Base-by-base conservation (phyloP, 2,329 filamentous ascomycete species). In the Neocatenulostroma microsporum region DNA sequence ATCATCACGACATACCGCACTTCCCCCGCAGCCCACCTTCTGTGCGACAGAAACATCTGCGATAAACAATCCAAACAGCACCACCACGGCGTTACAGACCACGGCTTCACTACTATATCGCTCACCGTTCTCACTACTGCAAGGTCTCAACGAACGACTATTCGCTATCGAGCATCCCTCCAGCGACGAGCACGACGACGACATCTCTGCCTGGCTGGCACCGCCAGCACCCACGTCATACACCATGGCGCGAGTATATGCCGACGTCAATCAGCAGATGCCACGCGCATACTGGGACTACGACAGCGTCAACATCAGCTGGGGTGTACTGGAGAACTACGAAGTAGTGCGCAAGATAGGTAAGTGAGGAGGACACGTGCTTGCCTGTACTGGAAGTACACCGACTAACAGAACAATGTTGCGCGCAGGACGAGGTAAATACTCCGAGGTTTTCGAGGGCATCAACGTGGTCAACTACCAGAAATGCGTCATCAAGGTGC, bases 391-490 rank as follows among this genome's bases (percentile, higher is more conserved):
- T 9, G 14, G 27, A 27, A 30, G 35, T n/a, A 15, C 35, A 10
- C 8, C 9, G 33, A 29, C 42, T 42, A 36, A 51, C 37, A 37
- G 20, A 14, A 2, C 10, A 12, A 4, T n/a, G n/a, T 5, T 12
- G 18, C n/a, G n/a, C n/a, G n/a, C 58, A 95, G 88, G 91, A 50
- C 84, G 91, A 43, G 91, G 91, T 59, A 98, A 98, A 66, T 98
- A 98, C 69, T 95, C 88, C 6, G 91, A 98, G 63, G 91, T 98
- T 13, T 98, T 98, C 57, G 91, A 98, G 64, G 93, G 93, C 55
- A 95, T 98, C 72, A 98, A 98, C 62, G 80, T 98, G 43, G 87
- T 93, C 67, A 98, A 98, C 73, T 98, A 98, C 68, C 91, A 98
- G 68, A 96, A 98, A 76, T 98, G 91, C 66, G 91, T 98, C 61